Evolutionary conservation across 2,329 filamentous ascomycete species (phyloP).

Genomic region (Purpureocillium lavendulum): DNA sequence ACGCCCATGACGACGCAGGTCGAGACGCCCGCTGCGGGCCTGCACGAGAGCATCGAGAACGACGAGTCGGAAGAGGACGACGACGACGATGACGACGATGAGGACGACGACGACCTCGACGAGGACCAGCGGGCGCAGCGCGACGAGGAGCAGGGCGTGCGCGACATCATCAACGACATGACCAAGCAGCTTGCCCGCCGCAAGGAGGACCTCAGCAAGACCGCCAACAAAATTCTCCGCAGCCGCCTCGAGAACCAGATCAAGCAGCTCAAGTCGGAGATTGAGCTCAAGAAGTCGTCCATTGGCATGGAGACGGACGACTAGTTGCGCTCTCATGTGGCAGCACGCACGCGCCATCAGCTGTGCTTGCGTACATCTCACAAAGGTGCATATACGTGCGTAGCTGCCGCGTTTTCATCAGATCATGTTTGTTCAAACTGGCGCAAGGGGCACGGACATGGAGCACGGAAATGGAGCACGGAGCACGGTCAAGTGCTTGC

Average conservation of each 20-base stretch:
- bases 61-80: slow-evolving; percentile 31
- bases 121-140: slow-evolving; percentile 41
- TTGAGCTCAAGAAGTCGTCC: slow-evolving; percentile 35
- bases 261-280: slow-evolving; percentile 35
- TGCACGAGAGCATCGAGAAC: slow-evolving; percentile 36
- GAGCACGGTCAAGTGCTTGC: too few species aligned
- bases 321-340: slow-evolving; percentile 9
- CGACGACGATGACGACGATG: slow-evolving; percentile 35
- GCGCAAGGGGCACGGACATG: too few species aligned
- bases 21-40: slow-evolving; percentile 32
- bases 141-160: slow-evolving; percentile 45
- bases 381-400: too few species aligned
- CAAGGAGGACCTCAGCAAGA: slow-evolving; percentile 33
- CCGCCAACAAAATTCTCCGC: slow-evolving; percentile 38
- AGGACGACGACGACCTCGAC: slow-evolving; percentile 40
- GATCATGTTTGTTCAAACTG: too few species aligned
- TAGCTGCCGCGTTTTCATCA: too few species aligned
- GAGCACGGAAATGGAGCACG: too few species aligned
- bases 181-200: slow-evolving; percentile 40
- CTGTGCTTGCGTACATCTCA: background rate
- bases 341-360: too few species aligned
- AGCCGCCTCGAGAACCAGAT: slow-evolving; percentile 42
- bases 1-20: slow-evolving; percentile 38
- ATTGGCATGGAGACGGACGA: slow-evolving; percentile 32
- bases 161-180: slow-evolving; percentile 45